These are phyloP conservation scores for Acacia pycnantha DNA, from an alignment of 331 rosid genomes.

Conservation along the genomic window DNA sequence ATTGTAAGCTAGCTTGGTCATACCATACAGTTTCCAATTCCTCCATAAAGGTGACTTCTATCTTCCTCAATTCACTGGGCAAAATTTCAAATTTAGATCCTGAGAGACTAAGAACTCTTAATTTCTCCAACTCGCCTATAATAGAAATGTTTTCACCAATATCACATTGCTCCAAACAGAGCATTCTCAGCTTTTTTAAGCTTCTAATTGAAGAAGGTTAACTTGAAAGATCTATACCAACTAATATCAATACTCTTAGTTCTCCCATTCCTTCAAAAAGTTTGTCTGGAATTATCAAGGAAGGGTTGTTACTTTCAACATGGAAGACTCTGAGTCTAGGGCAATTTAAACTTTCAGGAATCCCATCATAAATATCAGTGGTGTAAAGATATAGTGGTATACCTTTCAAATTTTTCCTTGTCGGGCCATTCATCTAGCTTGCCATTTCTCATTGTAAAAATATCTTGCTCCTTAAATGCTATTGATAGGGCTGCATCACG, in stretches of 20 bases:
- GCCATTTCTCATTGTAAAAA: no score
- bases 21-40: no score
- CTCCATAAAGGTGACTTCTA: no score
- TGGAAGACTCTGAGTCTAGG: constrained; percentile 38
- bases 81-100: constrained; percentile 24
- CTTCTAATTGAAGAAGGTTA: constrained; percentile 22
- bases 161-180: constrained; percentile 27
- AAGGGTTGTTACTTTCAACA: not conserved
- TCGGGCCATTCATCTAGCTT: constrained; percentile 32
- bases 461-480: no score
- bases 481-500: no score
- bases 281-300: not conserved
- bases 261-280: constrained; percentile 23
- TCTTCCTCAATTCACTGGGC: no score
- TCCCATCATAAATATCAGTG: constrained; percentile 15
- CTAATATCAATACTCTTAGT: constrained; percentile 31
- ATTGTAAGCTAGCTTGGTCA: no score
- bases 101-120: constrained; percentile 34
- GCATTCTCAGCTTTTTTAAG: constrained; percentile 29
- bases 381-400: constrained; percentile 5
- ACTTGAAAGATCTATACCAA: not conserved
- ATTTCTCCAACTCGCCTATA: constrained; percentile 26
- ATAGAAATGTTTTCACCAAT: not conserved
- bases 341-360: constrained; percentile 19
- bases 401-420: not conserved